Conservation (phyloP, 2,329 filamentous ascomycete genomes). For the Acephala macrosclerotiorum region DNA sequence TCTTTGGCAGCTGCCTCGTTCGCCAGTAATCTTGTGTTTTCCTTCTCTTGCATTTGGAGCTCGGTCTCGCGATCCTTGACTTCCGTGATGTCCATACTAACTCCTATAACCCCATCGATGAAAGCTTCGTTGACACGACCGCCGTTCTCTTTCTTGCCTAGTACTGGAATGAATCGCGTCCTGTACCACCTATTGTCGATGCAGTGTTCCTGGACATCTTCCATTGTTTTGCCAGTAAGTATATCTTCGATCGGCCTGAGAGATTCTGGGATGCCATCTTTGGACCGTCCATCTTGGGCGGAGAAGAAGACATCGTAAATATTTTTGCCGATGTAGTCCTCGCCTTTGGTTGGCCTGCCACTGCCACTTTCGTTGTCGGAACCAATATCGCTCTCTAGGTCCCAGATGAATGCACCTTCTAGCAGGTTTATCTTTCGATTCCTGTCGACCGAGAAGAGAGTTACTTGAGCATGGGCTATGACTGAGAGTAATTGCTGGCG, state of each 20-base stretch:
- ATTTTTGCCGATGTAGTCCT: conserved; percentile 60
- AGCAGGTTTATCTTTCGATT: conserved; percentile 70
- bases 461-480: conserved; percentile 77
- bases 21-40: conserved; percentile 74
- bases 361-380: conserved; percentile 47
- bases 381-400: conserved; percentile 42
- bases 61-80: conserved; percentile 70
- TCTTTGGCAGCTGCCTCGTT: conserved; percentile 83
- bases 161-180: conserved; percentile 73
- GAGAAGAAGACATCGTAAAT: conserved; percentile 70
- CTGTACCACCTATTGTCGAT: conserved; percentile 69
- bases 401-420: conserved; percentile 70
- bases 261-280: conserved; percentile 49
- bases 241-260: conserved; percentile 68
- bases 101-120: conserved; percentile 76
- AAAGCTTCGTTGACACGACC: conserved; percentile 56
- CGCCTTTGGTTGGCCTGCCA: conserved; percentile 28
- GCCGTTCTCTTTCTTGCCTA: conserved; percentile 61
- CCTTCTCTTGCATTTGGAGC: conserved; percentile 68
- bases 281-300: conserved; percentile 23
- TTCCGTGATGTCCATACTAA: conserved; percentile 83
- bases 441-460: conserved; percentile 75
- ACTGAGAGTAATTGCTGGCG: conserved; percentile 76
- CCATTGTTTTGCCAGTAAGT: conserved; percentile 63
- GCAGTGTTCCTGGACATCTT: conserved; percentile 67